Conservation (phyloP, 1,284 basidiomycete genomes). For the Ceratobasidium sp. region DNA sequence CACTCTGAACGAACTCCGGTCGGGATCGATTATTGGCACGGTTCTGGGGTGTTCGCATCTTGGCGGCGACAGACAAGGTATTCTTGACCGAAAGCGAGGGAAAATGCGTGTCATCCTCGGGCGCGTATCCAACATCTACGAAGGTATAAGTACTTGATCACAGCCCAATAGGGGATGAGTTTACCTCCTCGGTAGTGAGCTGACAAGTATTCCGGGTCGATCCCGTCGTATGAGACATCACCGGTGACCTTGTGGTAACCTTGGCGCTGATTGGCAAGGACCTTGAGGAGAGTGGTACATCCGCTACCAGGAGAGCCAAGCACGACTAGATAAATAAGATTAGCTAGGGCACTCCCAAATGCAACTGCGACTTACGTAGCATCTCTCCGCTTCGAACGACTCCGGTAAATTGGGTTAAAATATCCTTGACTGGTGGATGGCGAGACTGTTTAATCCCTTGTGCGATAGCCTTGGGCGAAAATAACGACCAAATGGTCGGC, state of each 20-base stretch:
- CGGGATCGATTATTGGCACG: constrained; percentile 46
- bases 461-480: constrained; percentile 51
- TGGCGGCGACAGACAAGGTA: constrained; percentile 68
- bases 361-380: neutral
- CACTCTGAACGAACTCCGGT: constrained; percentile 45
- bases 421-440: constrained; percentile 49
- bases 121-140: constrained; percentile 52
- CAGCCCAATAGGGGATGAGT: neutral
- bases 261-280: constrained; percentile 68
- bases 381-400: constrained; percentile 9
- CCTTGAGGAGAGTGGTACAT: constrained; percentile 75
- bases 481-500: constrained; percentile 53
- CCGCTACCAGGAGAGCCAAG: constrained; percentile 82
- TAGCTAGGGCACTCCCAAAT: neutral
- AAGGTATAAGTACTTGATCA: neutral
- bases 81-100: constrained; percentile 76
- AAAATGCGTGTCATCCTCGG: constrained; percentile 71
- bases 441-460: constrained; percentile 47
- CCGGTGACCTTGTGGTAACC: constrained; percentile 68
- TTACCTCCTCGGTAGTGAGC: constrained; percentile 52
- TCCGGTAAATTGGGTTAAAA: neutral
- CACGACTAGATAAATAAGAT: neutral
- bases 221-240: constrained; percentile 69
- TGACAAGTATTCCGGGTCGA: constrained; percentile 60
- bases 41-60: constrained; percentile 61